Conservation (phyloP, 106 monocot species). For the Dioscorea dumetorum region DNA sequence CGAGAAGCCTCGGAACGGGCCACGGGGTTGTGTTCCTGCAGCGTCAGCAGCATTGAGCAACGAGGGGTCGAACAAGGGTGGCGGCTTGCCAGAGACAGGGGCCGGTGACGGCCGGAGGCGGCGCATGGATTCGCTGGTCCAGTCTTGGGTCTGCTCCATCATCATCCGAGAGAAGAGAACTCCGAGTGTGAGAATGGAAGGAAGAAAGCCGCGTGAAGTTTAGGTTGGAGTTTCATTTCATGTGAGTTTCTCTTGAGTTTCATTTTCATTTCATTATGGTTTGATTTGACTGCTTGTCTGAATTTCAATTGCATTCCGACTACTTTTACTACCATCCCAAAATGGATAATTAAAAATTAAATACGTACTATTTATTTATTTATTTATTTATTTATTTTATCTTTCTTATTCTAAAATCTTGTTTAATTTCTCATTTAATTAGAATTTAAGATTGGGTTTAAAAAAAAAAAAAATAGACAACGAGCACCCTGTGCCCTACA, state of each 20-base stretch:
- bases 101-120: not conserved
- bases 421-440: no score
- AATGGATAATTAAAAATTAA: no score
- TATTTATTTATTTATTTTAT: no score
- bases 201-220: slow-evolving; percentile 17
- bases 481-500: no score
- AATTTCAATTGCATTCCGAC: no score
- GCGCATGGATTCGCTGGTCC: not conserved
- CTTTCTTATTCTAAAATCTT: no score
- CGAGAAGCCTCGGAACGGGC: slow-evolving; percentile 2
- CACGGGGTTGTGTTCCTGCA: not conserved
- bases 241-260: slow-evolving; percentile 9
- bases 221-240: slow-evolving; percentile 12
- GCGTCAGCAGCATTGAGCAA: not conserved
- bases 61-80: not conserved
- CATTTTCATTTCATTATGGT: slow-evolving; percentile 3
- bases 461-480: no score
- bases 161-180: not conserved
- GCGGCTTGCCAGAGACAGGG: not conserved
- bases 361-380: no score
- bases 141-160: not conserved
- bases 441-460: no score
- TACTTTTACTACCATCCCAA: no score
- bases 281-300: not conserved
- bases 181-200: not conserved